phyloP scores from a whole-genome alignment of 768 basidiomycete genomes.

The Mycena rosella region DNA sequence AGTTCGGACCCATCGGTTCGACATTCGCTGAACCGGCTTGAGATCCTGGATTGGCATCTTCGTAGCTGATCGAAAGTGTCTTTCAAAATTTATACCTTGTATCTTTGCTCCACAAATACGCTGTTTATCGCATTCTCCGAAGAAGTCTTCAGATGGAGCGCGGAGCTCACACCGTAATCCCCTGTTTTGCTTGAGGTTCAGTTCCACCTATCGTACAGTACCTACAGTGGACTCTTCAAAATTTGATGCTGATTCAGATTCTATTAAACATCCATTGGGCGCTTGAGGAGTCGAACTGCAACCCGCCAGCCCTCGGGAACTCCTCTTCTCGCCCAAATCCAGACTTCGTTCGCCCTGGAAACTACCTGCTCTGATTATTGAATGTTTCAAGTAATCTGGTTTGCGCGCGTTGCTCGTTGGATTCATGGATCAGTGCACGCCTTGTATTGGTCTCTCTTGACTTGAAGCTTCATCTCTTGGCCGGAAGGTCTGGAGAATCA shows the following conservation, averaged over 20 bases:
- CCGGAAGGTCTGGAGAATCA: constrained; percentile 11
- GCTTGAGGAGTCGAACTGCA: constrained; percentile 12
- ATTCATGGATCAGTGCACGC: constrained; percentile 10
- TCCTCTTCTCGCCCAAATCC: constrained; percentile 10
- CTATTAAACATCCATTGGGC: constrained; percentile 18
- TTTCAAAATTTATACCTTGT: constrained; percentile 18
- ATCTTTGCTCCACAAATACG: constrained; percentile 20
- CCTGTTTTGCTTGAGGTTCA: constrained; percentile 13
- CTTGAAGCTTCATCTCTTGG: constrained; percentile 10
- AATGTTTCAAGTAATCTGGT: constrained; percentile 15
- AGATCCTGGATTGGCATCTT: constrained; percentile 17
- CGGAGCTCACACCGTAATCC: constrained; percentile 21
- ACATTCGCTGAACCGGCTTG: constrained; percentile 15
- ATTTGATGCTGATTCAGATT: constrained; percentile 22
- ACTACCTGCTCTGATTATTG: constrained; percentile 17
- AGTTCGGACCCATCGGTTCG: constrained; percentile 27
- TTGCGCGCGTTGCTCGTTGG: constrained; percentile 1
- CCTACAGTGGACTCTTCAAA: constrained; percentile 19
- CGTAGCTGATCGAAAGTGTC: constrained; percentile 19
- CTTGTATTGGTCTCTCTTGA: constrained; percentile 7
- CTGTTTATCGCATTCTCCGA: constrained; percentile 20
- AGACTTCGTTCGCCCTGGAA: constrained; percentile 9
- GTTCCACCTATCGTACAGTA: constrained; percentile 13
- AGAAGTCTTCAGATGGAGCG: constrained; percentile 15
- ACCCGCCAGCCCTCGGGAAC: constrained; percentile 12